Evolutionary conservation across 2,329 filamentous ascomycete species (phyloP).

Genomic region (Neocatenulostroma microsporum): DNA sequence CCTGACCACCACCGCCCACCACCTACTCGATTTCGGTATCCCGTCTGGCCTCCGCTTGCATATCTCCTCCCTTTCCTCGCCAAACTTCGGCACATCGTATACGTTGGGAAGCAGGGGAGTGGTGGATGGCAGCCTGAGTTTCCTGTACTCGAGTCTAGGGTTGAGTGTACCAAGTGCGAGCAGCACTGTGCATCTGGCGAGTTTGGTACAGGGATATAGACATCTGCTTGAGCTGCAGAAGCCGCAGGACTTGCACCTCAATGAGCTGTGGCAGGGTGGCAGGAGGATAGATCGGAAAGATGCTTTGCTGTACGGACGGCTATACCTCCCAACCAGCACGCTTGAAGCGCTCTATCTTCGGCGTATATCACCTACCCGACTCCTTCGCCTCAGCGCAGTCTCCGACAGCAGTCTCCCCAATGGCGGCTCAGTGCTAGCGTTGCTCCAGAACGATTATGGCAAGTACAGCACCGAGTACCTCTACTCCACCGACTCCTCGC

Average conservation of each 20-base stretch:
- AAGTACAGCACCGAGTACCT: constrained; percentile 85
- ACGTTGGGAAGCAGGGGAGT: constrained; percentile 80
- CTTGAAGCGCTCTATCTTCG: constrained; percentile 80
- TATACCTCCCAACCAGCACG: constrained; percentile 76
- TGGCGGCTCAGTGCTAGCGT: constrained; percentile 65
- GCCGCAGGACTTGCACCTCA: constrained; percentile 45
- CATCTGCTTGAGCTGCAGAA: constrained; percentile 61
- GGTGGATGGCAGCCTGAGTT: constrained; percentile 94
- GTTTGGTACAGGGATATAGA: constrained; percentile 74
- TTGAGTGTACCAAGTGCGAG: constrained; percentile 62
- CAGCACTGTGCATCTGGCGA: constrained; percentile 64
- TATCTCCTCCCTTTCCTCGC: constrained; percentile 82
- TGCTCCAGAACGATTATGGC: constrained; percentile 74
- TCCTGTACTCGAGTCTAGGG: constrained; percentile 84
- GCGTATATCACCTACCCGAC: constrained; percentile 66
- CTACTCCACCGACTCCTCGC: constrained; percentile 82
- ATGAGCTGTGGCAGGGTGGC: constrained; percentile 46
- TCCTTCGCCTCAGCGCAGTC: constrained; percentile 72
- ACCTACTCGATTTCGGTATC: constrained; percentile 79
- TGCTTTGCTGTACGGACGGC: constrained; percentile 64
- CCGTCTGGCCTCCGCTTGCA: constrained; percentile 78
- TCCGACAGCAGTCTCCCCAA: constrained; percentile 64
- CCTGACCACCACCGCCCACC: constrained; percentile 74
- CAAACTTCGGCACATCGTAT: constrained; percentile 92
- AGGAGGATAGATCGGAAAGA: constrained; percentile 45